Evolutionary conservation across 768 basidiomycete genomes (phyloP).

Genomic region (Thelephora aurantiotincta): DNA sequence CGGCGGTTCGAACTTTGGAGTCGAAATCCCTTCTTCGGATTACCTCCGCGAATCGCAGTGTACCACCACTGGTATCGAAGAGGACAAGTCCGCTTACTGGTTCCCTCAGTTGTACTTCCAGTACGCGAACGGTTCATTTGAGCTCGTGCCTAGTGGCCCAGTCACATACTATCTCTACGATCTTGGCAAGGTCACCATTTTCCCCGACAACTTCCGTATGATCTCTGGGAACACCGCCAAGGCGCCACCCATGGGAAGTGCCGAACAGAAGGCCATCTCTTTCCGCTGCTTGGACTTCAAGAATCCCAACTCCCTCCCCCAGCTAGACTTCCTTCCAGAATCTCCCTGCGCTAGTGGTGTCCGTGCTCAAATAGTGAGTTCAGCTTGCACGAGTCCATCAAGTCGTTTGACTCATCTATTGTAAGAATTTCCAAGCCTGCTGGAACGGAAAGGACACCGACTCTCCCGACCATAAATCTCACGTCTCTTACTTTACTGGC

Average conservation of each 20-base stretch:
- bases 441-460: constrained; percentile 33
- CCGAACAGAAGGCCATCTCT: constrained; percentile 11
- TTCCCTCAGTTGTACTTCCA: constrained; percentile 6
- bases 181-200: background rate
- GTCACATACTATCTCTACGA: constrained; percentile 3
- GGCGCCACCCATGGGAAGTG: constrained; percentile 4
- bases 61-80: constrained; percentile 10
- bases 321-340: constrained; percentile 10
- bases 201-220: constrained; percentile 13
- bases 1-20: constrained; percentile 39
- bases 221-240: constrained; percentile 11
- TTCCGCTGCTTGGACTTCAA: constrained; percentile 22
- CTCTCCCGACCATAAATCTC: constrained; percentile 36
- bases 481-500: constrained; percentile 22
- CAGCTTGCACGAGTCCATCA: background rate
- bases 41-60: constrained; percentile 25
- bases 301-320: constrained; percentile 16
- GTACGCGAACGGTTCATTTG: constrained; percentile 11
- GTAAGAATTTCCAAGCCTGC: constrained; percentile 23
- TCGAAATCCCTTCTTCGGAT: constrained; percentile 23
- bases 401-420: background rate
- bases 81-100: constrained; percentile 16
- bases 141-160: constrained; percentile 3
- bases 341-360: constrained; percentile 9
- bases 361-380: constrained; percentile 19